Base-by-base conservation (phyloP, 768 basidiomycete genomes). In the Hemileccinum rubropunctum region DNA sequence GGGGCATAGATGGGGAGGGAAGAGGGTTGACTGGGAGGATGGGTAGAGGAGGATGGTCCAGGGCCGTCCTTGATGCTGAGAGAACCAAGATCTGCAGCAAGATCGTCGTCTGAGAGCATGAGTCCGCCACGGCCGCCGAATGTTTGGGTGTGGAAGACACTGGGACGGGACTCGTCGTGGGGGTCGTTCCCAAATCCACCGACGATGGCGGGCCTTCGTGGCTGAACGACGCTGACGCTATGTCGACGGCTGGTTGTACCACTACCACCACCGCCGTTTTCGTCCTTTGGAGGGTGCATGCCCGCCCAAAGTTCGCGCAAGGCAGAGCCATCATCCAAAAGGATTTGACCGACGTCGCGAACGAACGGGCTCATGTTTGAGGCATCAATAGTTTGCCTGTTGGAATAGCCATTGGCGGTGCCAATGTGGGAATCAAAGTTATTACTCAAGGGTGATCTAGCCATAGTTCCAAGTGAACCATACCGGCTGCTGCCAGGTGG, bases 361-460 rank as follows among this genome's bases (percentile, higher is more conserved):
- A 88, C 80, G 63, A 93, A 92, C 0, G 90, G 91, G 55, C 81
- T 84, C 79, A 89, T 87, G 64, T 91, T 92, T 27, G 88, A 86
- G 36, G 80, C 68, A 67, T 91, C 78, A 20, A 67, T 67, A 28
- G 74, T 61, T 51, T 74, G 70, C 54, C 68, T 68, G 58, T 54
- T 71, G 48, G 73, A 70, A 67, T 71, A 70, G 59, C 74, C 78
- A 67, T 78, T 80, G 60, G 73, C 69, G 51, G 65, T 63, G 58
- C 73, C 73, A 58, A 73, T 68, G 52, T 75, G 73, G 40, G 76
- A 78, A 60, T 78, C 79, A 54, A 72, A 66, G 53, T 70, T 68
- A 55, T 77, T 74, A 70, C 77, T 76, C 64, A 73, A 77, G 42
- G 81, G 76, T 23, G 81, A 83, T 64, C 76, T 73, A 50, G 74